Conservation (phyloP, 2,329 filamentous ascomycete species). For the Meredithiella fracta region DNA sequence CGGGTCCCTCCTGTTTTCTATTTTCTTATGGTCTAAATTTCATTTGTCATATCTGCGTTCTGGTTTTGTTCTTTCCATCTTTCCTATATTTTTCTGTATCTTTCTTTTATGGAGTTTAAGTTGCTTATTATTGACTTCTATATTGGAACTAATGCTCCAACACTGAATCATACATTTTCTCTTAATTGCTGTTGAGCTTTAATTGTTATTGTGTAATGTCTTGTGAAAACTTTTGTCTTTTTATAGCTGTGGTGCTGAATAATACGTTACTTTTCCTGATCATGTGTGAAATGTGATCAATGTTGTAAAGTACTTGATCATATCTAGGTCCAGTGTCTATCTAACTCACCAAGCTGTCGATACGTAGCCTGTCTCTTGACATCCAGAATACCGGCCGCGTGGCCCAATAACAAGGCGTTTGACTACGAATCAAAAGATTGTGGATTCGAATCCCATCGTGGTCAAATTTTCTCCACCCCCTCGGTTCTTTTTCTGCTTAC, state of each 20-base stretch:
- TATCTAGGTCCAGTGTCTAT: no score
- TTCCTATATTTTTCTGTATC: neutral
- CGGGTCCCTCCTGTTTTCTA: neutral
- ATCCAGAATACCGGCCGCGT: conserved; percentile 3
- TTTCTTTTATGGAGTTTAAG: neutral
- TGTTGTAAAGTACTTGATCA: no score
- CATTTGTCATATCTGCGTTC: conserved; percentile 1
- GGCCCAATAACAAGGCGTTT: conserved; percentile 13
- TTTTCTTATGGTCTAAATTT: neutral
- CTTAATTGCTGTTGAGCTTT: neutral
- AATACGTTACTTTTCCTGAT: no score
- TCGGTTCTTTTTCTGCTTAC: neutral
- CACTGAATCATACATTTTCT: neutral
- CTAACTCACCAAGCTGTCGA: no score
- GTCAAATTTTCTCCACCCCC: conserved; percentile 5
- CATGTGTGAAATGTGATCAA: no score
- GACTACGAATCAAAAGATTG: conserved; percentile 14
- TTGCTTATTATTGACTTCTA: neutral
- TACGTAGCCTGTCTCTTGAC: neutral
- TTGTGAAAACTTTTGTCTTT: neutral
- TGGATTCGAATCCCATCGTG: conserved; percentile 12
- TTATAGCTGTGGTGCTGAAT: no score
- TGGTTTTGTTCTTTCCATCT: neutral
- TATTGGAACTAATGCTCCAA: neutral
- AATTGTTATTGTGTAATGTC: neutral